Evolutionary conservation across 352 stramenopile genomes (phyloP), one percentile per base, ranked within the genome.

Genomic region (Paralagenidium karlingii): DNA sequence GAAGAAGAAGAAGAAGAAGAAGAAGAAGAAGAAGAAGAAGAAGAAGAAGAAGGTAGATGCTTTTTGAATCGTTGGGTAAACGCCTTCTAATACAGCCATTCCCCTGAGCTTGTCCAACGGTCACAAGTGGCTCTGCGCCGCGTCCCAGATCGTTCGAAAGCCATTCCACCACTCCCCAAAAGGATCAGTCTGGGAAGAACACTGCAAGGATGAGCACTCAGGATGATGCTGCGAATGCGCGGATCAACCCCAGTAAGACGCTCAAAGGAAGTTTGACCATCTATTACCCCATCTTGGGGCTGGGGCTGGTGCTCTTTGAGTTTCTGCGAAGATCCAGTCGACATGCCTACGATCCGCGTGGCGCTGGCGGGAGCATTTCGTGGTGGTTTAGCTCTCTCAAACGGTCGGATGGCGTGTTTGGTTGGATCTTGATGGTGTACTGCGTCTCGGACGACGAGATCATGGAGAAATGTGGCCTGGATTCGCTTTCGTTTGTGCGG

Each of bases 401-500:
- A 5, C 32, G 34, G 9, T 24, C 37, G 18, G 28, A 34, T 18
- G 38, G 42, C n/a, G 39, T 51, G 0, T 85, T 90, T 33, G 52
- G 40, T 11, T 87, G 76, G 73, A 56, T 86, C 39, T 24, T 16
- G 1, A 33, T 39, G n/a, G 65, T 44, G 24, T 79, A 65, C 31
- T 39, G 46, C 19, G 55, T 68, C 7, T 56, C 62, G n/a, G 70
- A 87, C 25, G 68, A 83, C 24, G 68, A 85, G 24, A 60, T 90
- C 19, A 24, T 89, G 29, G 57, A 80, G 37, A 58, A 54, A 45
- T 90, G 73, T 50, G 76, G 76, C 15, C 55, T 90, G 29, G 76
- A 90, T 40, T 85, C 73, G 24, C 55, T 87, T 24, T 73, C 63
- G 26, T 83, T 84, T 33, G 39, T 90, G 51, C 68, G 76, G 22